Evolutionary conservation across 306 rosid species (phyloP).

Genomic region (Vigna angularis): DNA sequence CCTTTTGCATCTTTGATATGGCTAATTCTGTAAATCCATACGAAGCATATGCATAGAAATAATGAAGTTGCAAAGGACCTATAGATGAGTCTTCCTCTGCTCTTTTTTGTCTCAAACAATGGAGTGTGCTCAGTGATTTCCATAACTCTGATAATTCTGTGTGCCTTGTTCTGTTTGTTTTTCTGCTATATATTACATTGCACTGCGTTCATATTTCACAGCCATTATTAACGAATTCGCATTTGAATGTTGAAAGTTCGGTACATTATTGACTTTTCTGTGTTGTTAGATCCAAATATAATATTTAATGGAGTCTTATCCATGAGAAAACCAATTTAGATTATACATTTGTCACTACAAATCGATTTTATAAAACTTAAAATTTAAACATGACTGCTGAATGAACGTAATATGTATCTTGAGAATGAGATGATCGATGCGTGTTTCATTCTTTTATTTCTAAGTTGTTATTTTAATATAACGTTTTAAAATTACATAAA

Average conservation of each 20-base stretch:
- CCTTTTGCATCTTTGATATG: constrained; percentile 45
- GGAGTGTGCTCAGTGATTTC: constrained; percentile 31
- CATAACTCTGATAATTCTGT: constrained; percentile 9
- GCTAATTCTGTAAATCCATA: constrained; percentile 70
- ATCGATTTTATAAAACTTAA: too few species aligned
- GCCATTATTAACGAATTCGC: background rate
- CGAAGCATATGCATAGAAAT: constrained; percentile 61
- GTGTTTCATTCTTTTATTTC: too few species aligned
- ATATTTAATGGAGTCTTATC: too few species aligned
- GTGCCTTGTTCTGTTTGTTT: background rate
- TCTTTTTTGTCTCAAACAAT: constrained; percentile 65
- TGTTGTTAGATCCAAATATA: too few species aligned
- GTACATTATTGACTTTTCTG: background rate
- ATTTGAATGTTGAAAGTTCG: background rate
- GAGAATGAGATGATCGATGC: too few species aligned
- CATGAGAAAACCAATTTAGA: too few species aligned
- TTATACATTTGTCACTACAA: too few species aligned
- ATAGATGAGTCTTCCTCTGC: constrained; percentile 51
- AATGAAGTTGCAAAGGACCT: constrained; percentile 59
- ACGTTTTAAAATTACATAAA: too few species aligned
- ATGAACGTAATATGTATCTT: too few species aligned
- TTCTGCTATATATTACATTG: background rate
- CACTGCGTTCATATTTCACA: too few species aligned
- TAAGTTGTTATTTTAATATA: too few species aligned
- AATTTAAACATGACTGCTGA: too few species aligned